Conservation (phyloP, 148 eudicot genomes). For the Camellia sinensis region DNA sequence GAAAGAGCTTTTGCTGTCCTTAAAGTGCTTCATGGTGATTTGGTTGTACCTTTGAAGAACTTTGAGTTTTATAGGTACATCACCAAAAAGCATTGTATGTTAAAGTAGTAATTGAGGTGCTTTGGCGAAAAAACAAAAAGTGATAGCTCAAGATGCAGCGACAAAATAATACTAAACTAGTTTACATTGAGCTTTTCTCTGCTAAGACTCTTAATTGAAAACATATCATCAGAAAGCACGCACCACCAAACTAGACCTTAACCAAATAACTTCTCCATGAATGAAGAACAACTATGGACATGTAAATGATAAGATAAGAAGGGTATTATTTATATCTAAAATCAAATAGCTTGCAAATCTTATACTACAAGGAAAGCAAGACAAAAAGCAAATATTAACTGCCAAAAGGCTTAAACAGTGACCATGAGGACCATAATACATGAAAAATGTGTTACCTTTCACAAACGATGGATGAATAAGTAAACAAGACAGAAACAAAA, state of each 20-base stretch:
- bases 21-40: not conserved
- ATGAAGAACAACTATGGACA: not conserved
- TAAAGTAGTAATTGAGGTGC: not conserved
- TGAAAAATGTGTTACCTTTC: not conserved
- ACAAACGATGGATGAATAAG: not conserved
- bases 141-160: not conserved
- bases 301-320: not conserved
- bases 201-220: not conserved
- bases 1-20: not conserved
- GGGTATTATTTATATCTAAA: not conserved
- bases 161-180: not conserved
- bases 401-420: not conserved
- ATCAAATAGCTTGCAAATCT: not conserved
- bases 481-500: not conserved
- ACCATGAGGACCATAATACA: not conserved
- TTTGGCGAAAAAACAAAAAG: not conserved
- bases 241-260: not conserved
- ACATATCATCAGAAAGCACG: no score
- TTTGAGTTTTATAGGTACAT: not conserved
- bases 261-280: not conserved
- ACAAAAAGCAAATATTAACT: not conserved
- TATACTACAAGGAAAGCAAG: not conserved
- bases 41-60: not conserved
- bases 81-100: not conserved
- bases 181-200: not conserved